These are phyloP conservation scores for Coffea eugenioides DNA, from an alignment of 257 asterid genomes.

Conservation along the genomic window DNA sequence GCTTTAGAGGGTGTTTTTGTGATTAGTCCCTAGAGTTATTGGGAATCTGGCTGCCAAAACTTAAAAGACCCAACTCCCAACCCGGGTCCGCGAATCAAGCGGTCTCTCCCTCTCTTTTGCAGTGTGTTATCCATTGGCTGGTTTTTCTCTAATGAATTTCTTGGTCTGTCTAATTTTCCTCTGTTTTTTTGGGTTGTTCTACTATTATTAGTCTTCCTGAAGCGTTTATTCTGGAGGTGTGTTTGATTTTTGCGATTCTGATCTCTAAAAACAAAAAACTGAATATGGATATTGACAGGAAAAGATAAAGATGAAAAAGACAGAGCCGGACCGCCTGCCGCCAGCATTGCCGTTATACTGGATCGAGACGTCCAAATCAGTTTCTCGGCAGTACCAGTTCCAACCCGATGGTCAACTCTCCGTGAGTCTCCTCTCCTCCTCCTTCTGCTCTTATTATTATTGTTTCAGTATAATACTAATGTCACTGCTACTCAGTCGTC, in stretches of 20 bases:
- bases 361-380: slow-evolving; percentile 75
- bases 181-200: too few relatives aligned
- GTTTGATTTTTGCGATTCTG: background rate
- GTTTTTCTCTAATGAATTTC: too few relatives aligned
- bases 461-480: background rate
- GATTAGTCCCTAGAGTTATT: too few relatives aligned
- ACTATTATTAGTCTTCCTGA: too few relatives aligned
- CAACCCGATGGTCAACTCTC: slow-evolving; percentile 70
- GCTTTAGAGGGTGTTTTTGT: too few relatives aligned
- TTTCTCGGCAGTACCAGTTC: slow-evolving; percentile 70
- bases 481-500: background rate
- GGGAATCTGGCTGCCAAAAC: too few relatives aligned
- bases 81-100: too few relatives aligned
- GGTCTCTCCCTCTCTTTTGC: too few relatives aligned
- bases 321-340: slow-evolving; percentile 25
- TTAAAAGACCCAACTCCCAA: too few relatives aligned
- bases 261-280: background rate
- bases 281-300: slow-evolving; percentile 39
- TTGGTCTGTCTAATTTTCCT: too few relatives aligned
- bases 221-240: background rate
- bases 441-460: background rate
- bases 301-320: slow-evolving; percentile 49
- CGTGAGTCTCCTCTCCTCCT: slow-evolving; percentile 37
- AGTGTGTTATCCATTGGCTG: too few relatives aligned
- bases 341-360: slow-evolving; percentile 59